Conservation (phyloP, 768 basidiomycete genomes). For the Mycena belliarum region DNA sequence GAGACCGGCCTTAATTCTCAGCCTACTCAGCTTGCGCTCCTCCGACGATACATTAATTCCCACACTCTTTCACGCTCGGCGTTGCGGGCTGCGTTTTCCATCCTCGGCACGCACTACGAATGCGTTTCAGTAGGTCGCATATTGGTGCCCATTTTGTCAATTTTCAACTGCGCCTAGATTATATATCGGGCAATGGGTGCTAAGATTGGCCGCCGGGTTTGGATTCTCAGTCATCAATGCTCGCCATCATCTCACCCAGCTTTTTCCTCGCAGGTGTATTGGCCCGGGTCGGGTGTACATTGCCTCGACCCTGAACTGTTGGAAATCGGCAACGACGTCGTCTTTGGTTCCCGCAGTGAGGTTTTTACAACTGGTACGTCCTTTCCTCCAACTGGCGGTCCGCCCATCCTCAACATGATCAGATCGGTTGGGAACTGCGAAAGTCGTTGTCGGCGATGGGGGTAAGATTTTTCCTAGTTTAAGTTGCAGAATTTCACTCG, state of each 20-base stretch:
- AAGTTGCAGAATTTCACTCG: background rate
- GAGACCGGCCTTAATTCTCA: constrained; percentile 29
- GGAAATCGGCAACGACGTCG: constrained; percentile 50
- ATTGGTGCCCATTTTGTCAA: background rate
- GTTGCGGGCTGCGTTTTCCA: constrained; percentile 37
- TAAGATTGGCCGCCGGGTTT: constrained; percentile 38
- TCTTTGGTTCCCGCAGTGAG: constrained; percentile 47
- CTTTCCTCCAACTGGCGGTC: too few relatives aligned
- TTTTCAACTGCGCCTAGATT: background rate
- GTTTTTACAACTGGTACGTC: constrained; percentile 33
- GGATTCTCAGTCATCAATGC: too few relatives aligned
- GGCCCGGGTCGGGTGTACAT: background rate
- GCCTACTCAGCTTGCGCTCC: constrained; percentile 24
- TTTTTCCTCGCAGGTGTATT: background rate
- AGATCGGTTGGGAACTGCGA: background rate
- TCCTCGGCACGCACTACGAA: constrained; percentile 48
- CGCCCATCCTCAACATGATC: background rate
- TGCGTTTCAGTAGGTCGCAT: constrained; percentile 37
- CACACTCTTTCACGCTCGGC: constrained; percentile 36
- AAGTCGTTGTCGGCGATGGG: background rate
- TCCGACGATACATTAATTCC: constrained; percentile 41
- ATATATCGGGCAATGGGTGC: constrained; percentile 48
- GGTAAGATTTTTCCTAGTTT: background rate
- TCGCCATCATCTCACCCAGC: too few relatives aligned
- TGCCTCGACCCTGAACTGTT: constrained; percentile 48